A percentile compares a stretch with the other conserved stretches of the same genome.
Conservation (phyloP, 768 basidiomycete genomes). For the Gloeopeniophorella convolvens region DNA sequence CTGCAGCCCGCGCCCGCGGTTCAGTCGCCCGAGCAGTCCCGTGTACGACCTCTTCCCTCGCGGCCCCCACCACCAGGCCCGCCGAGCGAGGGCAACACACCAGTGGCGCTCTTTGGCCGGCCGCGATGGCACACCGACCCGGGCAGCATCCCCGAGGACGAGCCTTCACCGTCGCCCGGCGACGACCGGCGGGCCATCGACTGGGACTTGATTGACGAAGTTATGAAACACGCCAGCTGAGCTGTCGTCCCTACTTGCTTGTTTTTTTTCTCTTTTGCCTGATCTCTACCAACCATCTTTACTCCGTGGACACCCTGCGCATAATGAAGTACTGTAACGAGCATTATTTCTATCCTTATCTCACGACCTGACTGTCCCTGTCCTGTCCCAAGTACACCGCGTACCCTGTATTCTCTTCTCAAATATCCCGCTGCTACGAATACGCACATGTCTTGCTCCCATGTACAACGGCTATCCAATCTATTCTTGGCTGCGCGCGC, state of each 20-base stretch:
- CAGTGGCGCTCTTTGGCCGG: slow-evolving; percentile 1
- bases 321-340: too few relatives aligned
- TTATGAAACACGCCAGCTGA: slow-evolving; percentile 14
- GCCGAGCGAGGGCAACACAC: slow-evolving; percentile 17
- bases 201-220: slow-evolving; percentile 21
- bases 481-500: too few relatives aligned
- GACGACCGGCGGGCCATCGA: slow-evolving; percentile 18
- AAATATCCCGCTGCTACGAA: too few relatives aligned
- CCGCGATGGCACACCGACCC: slow-evolving; percentile 3
- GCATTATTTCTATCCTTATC: too few relatives aligned
- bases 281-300: not conserved
- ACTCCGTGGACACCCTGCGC: too few relatives aligned
- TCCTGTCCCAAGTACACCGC: too few relatives aligned
- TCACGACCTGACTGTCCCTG: too few relatives aligned
- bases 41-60: slow-evolving; percentile 9
- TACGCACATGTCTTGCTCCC: too few relatives aligned
- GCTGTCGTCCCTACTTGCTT: not conserved
- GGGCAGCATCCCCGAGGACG: not conserved
- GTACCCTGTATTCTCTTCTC: too few relatives aligned
- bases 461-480: too few relatives aligned
- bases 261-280: not conserved
- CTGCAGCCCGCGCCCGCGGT: not conserved
- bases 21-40: not conserved
- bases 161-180: not conserved
- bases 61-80: slow-evolving; percentile 16